Evolutionary conservation across 805 yeast species (phyloP).

Genomic region (Saccharomycopsis sp.): DNA sequence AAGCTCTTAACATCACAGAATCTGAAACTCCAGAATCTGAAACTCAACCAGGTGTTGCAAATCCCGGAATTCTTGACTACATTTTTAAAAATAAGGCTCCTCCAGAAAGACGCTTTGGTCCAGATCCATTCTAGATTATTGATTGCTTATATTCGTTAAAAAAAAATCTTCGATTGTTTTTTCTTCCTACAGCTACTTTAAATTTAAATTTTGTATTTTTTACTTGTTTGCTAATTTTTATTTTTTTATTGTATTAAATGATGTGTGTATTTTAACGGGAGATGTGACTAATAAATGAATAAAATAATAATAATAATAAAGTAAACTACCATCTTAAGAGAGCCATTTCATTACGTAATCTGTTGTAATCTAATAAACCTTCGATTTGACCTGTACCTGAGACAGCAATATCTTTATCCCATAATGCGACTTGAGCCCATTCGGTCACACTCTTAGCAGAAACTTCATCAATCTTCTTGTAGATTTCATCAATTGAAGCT

Average conservation of each 20-base stretch:
- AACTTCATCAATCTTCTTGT: slow-evolving; percentile 57
- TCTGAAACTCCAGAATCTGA: neutral
- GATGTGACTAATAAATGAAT: too few species aligned
- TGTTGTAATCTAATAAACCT: slow-evolving; percentile 74
- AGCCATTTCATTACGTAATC: slow-evolving; percentile 85
- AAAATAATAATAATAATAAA: too few species aligned
- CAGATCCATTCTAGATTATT: slow-evolving; percentile 10
- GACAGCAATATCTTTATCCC: slow-evolving; percentile 81
- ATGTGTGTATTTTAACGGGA: neutral
- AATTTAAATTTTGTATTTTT: too few species aligned
- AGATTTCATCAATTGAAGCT: slow-evolving; percentile 51
- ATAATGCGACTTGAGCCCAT: slow-evolving; percentile 71
- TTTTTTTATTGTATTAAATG: neutral
- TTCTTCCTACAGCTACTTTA: neutral
- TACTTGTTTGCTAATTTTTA: neutral
- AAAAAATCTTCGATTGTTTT: neutral
- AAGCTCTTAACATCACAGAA: slow-evolving; percentile 2
- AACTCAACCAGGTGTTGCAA: neutral
- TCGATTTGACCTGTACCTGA: slow-evolving; percentile 85
- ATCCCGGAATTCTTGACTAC: slow-evolving; percentile 9
- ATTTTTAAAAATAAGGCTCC: slow-evolving; percentile 11
- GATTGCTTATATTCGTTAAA: neutral
- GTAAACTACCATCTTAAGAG: slow-evolving; percentile 67
- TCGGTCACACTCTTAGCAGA: slow-evolving; percentile 50
- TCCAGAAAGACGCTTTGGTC: slow-evolving; percentile 17